phyloP scores from a whole-genome alignment of 2,329 filamentous ascomycete genomes.

The Trichoderma asperellum region DNA sequence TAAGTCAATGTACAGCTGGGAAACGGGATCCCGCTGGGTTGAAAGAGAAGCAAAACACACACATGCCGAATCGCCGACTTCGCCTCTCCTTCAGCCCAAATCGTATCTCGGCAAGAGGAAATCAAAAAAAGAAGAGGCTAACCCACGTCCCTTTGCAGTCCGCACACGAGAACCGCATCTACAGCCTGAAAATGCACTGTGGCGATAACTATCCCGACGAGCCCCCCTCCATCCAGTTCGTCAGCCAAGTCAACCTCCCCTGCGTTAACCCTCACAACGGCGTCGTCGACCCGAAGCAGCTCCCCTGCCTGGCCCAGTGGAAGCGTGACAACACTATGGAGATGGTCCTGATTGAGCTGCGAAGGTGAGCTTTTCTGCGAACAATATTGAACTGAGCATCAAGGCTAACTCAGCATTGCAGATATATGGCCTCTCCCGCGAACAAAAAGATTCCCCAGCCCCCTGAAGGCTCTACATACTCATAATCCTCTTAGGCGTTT shows the following conservation, averaged over 20 bases:
- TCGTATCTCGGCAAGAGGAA: neutral
- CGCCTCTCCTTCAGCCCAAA: neutral
- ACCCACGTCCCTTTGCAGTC: constrained; percentile 59
- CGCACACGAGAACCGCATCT: constrained; percentile 98
- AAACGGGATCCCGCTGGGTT: neutral
- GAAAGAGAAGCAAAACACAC: neutral
- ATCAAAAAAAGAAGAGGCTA: constrained; percentile 3
- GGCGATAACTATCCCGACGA: constrained; percentile 85
- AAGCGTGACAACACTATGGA: constrained; percentile 94
- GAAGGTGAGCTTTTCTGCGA: constrained; percentile 60
- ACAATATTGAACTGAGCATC: neutral
- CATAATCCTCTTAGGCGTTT: constrained; percentile 32
- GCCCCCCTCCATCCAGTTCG: constrained; percentile 88
- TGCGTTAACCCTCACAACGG: constrained; percentile 84
- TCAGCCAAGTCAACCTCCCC: constrained; percentile 94
- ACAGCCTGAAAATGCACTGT: constrained; percentile 96
- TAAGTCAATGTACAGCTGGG: neutral
- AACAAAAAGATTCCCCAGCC: constrained; percentile 97
- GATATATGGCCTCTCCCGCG: constrained; percentile 88
- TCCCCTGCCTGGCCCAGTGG: constrained; percentile 88
- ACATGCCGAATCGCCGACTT: neutral
- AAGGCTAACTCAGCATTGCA: constrained; percentile 42
- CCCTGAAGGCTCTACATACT: constrained; percentile 72
- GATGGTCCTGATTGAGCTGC: constrained; percentile 83
- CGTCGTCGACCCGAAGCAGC: constrained; percentile 79